phyloP scores from a whole-genome alignment of 108 stramenopile genomes.

The Fistulifera pelliculosa region DNA sequence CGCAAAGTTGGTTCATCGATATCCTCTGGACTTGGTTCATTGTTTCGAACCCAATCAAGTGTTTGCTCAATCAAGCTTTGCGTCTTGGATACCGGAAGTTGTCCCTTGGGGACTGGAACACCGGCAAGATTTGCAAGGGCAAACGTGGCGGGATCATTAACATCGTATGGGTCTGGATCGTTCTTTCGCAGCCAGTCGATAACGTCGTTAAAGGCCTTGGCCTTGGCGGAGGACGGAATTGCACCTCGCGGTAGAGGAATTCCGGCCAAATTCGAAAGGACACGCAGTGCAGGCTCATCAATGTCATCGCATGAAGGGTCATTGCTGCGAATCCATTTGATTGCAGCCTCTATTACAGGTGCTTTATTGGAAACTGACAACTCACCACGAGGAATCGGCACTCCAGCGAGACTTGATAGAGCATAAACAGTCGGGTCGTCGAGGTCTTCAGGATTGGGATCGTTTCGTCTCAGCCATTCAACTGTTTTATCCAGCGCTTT shows the following conservation, averaged over 20 bases:
- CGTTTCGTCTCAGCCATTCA: slow-evolving; percentile 22
- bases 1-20: slow-evolving; percentile 8
- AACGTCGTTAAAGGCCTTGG: neutral
- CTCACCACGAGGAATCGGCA: neutral
- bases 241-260: neutral
- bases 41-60: slow-evolving; percentile 22
- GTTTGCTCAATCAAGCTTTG: slow-evolving; percentile 9
- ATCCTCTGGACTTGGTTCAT: neutral
- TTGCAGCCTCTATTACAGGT: neutral
- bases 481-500: slow-evolving; percentile 10
- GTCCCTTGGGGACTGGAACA: slow-evolving; percentile 5
- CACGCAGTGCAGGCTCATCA: slow-evolving; percentile 4
- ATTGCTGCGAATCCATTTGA: slow-evolving; percentile 7
- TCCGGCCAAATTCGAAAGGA: slow-evolving; percentile 5
- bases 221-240: neutral
- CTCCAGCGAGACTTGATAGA: slow-evolving; percentile 4
- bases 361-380: neutral
- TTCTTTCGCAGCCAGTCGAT: slow-evolving; percentile 29
- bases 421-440: slow-evolving; percentile 10
- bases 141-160: slow-evolving; percentile 2
- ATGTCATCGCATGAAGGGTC: neutral
- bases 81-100: neutral
- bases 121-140: slow-evolving; percentile 3
- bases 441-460: slow-evolving; percentile 7
- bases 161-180: neutral